A percentile compares a stretch with the other conserved stretches of the same genome.
Evolutionary conservation across 2,329 filamentous ascomycete genomes (phyloP).

Genomic region (Penicillium frequentans): DNA sequence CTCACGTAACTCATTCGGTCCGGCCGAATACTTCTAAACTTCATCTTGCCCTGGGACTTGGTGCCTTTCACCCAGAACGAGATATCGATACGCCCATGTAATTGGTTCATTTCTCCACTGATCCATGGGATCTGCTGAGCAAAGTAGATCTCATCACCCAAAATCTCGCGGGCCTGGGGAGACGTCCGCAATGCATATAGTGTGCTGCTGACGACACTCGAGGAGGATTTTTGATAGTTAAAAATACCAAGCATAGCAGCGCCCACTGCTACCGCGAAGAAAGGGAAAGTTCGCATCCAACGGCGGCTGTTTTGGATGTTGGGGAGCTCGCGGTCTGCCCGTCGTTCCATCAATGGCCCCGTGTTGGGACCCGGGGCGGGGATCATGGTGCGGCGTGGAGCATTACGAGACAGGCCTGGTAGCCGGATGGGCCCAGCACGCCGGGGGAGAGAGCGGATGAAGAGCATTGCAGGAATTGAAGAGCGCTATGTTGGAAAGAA

Average conservation of each 20-base stretch:
- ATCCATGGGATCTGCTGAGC: constrained; percentile 79
- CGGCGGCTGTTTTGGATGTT: constrained; percentile 49
- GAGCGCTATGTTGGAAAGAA: not conserved
- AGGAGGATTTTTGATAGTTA: constrained; percentile 98
- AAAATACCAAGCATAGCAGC: constrained; percentile 82
- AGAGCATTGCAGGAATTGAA: constrained; percentile 11
- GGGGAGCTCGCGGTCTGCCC: constrained; percentile 55
- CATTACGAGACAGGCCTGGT: constrained; percentile 7
- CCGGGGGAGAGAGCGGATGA: constrained; percentile 14
- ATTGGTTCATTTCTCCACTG: constrained; percentile 83
- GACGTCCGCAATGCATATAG: constrained; percentile 90
- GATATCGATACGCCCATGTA: constrained; percentile 89
- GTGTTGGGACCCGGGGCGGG: constrained; percentile 52
- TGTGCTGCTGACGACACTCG: constrained; percentile 79
- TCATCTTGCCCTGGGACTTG: constrained; percentile 68
- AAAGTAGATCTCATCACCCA: constrained; percentile 89
- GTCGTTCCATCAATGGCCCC: constrained; percentile 54
- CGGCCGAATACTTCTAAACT: constrained; percentile 74
- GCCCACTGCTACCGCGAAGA: constrained; percentile 74
- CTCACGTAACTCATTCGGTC: constrained; percentile 60
- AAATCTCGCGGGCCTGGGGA: constrained; percentile 67
- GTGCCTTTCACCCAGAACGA: constrained; percentile 83
- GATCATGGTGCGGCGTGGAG: constrained; percentile 46
- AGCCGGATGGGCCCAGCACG: constrained; percentile 13
- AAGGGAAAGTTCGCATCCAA: constrained; percentile 73